Evolutionary conservation across 306 rosid species (phyloP).

Genomic region (Canavalia ensiformis): DNA sequence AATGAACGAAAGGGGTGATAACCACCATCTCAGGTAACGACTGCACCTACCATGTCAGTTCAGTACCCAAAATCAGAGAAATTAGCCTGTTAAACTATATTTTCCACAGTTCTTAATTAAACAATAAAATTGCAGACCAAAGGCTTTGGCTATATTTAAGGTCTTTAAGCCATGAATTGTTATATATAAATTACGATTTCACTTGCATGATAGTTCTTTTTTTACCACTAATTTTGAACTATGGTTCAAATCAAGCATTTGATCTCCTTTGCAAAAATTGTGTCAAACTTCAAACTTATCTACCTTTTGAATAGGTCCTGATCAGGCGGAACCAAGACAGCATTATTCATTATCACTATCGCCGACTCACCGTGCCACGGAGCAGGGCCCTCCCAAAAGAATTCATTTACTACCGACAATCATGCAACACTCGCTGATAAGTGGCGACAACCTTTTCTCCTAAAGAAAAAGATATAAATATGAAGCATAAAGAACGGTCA

Average conservation of each 20-base stretch:
- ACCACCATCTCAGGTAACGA: not conserved
- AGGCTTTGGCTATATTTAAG: not conserved
- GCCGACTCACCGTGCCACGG: constrained; percentile 4
- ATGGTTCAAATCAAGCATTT: not conserved
- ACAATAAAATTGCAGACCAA: not conserved
- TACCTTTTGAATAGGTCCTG: constrained; percentile 10
- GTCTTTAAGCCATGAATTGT: not conserved
- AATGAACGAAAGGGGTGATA: not conserved
- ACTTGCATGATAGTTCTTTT: constrained; percentile 21
- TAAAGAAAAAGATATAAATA: constrained; percentile 6
- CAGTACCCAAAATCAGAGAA: not conserved
- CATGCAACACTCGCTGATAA: constrained; percentile 22
- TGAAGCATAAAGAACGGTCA: constrained; percentile 30
- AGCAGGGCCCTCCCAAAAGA: not conserved
- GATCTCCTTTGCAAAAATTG: constrained; percentile 7
- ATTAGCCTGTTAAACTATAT: not conserved
- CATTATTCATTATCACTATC: not conserved
- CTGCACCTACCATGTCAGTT: not conserved
- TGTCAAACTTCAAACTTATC: not conserved
- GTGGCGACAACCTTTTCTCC: constrained; percentile 29
- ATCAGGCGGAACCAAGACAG: constrained; percentile 4
- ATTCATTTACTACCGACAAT: constrained; percentile 8
- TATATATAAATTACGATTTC: not conserved
- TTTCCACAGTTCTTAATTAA: not conserved
- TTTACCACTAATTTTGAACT: not conserved